Evolutionary conservation across 768 basidiomycete genomes (phyloP), one percentile per base, ranked within the genome.

Genomic region (Dendrothele bispora): DNA sequence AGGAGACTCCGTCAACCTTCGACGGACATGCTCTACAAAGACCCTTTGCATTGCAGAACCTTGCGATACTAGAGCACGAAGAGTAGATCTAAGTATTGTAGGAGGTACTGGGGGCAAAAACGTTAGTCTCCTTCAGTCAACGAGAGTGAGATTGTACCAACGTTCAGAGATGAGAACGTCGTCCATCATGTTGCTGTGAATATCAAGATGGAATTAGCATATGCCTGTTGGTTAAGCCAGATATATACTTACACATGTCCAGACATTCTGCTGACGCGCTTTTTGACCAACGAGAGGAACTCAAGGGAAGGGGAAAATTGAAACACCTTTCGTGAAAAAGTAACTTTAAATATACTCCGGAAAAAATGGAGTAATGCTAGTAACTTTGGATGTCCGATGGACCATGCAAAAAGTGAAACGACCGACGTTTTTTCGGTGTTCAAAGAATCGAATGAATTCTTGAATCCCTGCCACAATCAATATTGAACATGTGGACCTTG

Each of bases 101-200:
- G 50, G 40, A 27, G 50, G 46, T 12, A 55, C 50, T 51, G 11
- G 8, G 29, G 25, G 24, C 29, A 15, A 30, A 22, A n/a, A 46
- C 21, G 10, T 32, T 21, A 34, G 43, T 29, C 15, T 21, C n/a
- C 10, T 15, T 30, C 15, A 18, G 11, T 7, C n/a, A 32, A n/a
- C 30, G 30, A 32, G 10, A 43, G 6, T 15, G 20, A 39, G 38
- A 30, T 39, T 5, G 3, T 32, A 29, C 44, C 24, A 28, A 51
- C 50, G 46, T 22, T 51, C 45, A 18, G 49, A 43, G 8, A 55
- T 55, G 25, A 55, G 50, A 18, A 55, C 49, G 38, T 55, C 53
- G 46, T 55, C 50, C 53, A 55, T 55, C 35, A 43, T 55, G 24
- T 48, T 55, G 6, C 53, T 55, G 40, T 12, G 12, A 41, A 15